A percentile compares a stretch with the other conserved stretches of the same genome.
Conservation (phyloP, 2,329 filamentous ascomycete species). For the Apiospora malaysiana region DNA sequence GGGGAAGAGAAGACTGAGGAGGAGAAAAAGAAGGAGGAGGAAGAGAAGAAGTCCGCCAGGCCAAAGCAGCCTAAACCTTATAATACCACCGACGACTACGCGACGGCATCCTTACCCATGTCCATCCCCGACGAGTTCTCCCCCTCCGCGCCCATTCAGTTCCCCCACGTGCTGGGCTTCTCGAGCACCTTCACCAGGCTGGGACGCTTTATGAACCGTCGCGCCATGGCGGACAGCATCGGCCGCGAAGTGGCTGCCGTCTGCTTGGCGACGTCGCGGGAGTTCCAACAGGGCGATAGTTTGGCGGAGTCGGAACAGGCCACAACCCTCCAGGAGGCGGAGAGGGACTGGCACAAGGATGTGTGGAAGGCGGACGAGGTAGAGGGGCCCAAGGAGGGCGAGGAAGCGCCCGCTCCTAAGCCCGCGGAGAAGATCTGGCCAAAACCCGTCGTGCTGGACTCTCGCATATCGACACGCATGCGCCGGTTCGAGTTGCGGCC, state of each 20-base stretch:
- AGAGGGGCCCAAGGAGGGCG: constrained; percentile 45
- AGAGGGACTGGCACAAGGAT: constrained; percentile 85
- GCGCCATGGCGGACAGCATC: constrained; percentile 83
- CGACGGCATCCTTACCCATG: constrained; percentile 66
- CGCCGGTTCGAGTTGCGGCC: constrained; percentile 72
- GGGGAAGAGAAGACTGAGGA: constrained; percentile 51
- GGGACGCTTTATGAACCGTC: constrained; percentile 85
- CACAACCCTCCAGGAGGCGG: constrained; percentile 70
- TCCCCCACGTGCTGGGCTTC: constrained; percentile 93
- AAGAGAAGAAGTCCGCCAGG: constrained; percentile 61
- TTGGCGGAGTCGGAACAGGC: constrained; percentile 63
- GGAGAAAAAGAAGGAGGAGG: constrained; percentile 45
- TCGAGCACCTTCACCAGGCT: constrained; percentile 86
- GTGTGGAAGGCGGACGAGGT: constrained; percentile 63
- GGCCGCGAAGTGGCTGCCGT: constrained; percentile 87
- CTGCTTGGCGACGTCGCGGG: constrained; percentile 68
- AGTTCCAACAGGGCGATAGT: constrained; percentile 51
- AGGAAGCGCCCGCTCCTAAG: constrained; percentile 27
- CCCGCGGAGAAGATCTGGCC: constrained; percentile 74
- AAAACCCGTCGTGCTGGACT: constrained; percentile 75
- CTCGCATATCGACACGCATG: constrained; percentile 80
- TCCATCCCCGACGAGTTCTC: constrained; percentile 74
- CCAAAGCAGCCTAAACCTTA: constrained; percentile 73
- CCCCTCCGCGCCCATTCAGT: constrained; percentile 73
- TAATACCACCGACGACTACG: constrained; percentile 76